phyloP scores from a whole-genome alignment of 345 rosid species.

The Cardiospermum halicacabum region DNA sequence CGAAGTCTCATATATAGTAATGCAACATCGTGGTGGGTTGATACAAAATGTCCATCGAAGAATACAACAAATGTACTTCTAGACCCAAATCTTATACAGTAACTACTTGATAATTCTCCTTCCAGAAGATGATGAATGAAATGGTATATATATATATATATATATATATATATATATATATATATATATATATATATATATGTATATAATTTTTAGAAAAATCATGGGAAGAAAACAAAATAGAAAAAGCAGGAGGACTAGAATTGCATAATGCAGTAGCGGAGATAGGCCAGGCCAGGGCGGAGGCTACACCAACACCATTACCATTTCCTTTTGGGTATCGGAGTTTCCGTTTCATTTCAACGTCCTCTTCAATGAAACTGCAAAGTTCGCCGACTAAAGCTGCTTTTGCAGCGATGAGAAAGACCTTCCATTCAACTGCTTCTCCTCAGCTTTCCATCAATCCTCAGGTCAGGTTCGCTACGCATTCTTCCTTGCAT shows the following conservation, averaged over 20 bases:
- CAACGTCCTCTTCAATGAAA: slow-evolving; percentile 17
- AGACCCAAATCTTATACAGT: too few species aligned
- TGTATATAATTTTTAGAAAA: too few species aligned
- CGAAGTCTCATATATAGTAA: too few species aligned
- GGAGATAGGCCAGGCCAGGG: neutral
- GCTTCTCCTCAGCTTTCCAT: neutral
- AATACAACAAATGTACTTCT: too few species aligned
- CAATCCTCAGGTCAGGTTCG: slow-evolving; percentile 22
- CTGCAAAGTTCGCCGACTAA: slow-evolving; percentile 11
- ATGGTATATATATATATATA: too few species aligned
- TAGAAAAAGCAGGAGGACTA: neutral
- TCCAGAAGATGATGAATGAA: too few species aligned
- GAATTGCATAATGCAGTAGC: neutral
- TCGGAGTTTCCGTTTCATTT: neutral
- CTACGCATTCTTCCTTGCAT: neutral
- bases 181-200: too few species aligned
- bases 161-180: too few species aligned
- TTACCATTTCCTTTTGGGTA: neutral
- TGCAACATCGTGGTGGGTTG: too few species aligned
- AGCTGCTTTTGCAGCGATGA: slow-evolving; percentile 18
- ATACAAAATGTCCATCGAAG: too few species aligned
- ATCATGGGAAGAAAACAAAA: too few species aligned
- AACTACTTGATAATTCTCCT: too few species aligned
- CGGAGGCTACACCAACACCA: neutral
- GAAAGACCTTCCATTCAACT: slow-evolving; percentile 17